Conservation (phyloP, 257 asterid species). For the Ocimum tenuiflorum region DNA sequence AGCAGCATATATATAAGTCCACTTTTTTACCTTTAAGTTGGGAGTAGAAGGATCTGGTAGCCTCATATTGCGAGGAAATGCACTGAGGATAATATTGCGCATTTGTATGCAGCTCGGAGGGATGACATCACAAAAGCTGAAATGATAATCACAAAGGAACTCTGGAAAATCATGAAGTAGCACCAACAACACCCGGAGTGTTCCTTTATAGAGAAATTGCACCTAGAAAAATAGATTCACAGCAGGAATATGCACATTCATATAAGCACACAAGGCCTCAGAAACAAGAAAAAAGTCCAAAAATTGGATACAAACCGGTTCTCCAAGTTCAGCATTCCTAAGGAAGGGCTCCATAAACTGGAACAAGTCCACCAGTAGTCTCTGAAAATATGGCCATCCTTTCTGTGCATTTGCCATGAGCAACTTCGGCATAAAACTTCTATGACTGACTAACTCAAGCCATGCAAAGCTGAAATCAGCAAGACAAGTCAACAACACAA, state of each 20-base stretch:
- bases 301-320: constrained; percentile 49
- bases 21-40: constrained; percentile 58
- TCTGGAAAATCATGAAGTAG: constrained; percentile 97
- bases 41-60: constrained; percentile 98
- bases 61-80: constrained; percentile 98
- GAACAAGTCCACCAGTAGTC: constrained; percentile 77
- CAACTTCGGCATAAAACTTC: constrained; percentile 96
- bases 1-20: neutral
- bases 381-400: constrained; percentile 96
- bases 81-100: constrained; percentile 93
- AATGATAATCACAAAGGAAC: constrained; percentile 95
- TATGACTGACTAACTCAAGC: constrained; percentile 94
- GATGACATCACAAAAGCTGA: constrained; percentile 98
- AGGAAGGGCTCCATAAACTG: constrained; percentile 96
- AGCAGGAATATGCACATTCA: neutral
- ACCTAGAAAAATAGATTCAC: constrained; percentile 37
- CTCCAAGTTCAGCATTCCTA: constrained; percentile 87
- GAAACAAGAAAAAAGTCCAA: neutral
- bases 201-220: constrained; percentile 84
- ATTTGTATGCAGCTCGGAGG: constrained; percentile 97
- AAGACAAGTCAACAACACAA: constrained; percentile 22
- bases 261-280: neutral
- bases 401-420: constrained; percentile 82
- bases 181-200: constrained; percentile 88
- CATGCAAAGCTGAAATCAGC: constrained; percentile 81